A percentile compares a stretch with the other conserved stretches of the same genome.
Evolutionary conservation across 768 basidiomycete genomes (phyloP).

Genomic region (Suillus subalutaceus): DNA sequence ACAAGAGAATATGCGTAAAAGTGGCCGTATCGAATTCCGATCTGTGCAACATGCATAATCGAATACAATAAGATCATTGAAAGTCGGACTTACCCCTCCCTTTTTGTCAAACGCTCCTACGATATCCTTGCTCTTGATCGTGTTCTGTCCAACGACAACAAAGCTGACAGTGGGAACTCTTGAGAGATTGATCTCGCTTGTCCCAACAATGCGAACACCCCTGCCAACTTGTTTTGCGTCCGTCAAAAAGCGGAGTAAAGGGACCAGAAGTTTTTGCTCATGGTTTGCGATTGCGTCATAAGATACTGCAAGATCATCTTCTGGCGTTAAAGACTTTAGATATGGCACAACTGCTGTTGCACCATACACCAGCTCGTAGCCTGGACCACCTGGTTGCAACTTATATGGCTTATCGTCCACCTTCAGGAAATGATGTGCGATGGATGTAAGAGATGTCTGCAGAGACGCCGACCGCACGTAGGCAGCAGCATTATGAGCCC

Average conservation of each 20-base stretch:
- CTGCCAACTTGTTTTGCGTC: conserved; percentile 49
- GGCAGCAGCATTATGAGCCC: conserved; percentile 68
- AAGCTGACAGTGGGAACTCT: conserved; percentile 76
- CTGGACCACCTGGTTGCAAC: conserved; percentile 73
- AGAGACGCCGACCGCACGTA: conserved; percentile 59
- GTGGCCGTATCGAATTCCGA: conserved; percentile 79
- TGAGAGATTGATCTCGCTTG: conserved; percentile 42
- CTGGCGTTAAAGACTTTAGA: conserved; percentile 59
- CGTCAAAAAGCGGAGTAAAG: conserved; percentile 58
- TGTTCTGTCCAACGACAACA: conserved; percentile 60
- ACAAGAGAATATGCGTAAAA: conserved; percentile 76
- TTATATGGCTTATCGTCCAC: conserved; percentile 53
- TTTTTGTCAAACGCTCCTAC: conserved; percentile 67
- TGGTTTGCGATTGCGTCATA: conserved; percentile 63
- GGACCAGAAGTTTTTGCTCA: conserved; percentile 59
- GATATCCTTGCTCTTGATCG: conserved; percentile 62
- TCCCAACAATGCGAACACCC: conserved; percentile 72
- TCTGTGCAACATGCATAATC: conserved; percentile 39
- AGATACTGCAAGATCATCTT: conserved; percentile 47
- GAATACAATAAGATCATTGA: conserved; percentile 3
- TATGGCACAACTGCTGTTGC: conserved; percentile 64
- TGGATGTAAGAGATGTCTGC: conserved; percentile 52
- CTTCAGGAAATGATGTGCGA: conserved; percentile 73
- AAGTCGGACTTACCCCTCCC: conserved; percentile 52
- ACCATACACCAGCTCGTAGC: conserved; percentile 71